Base-by-base conservation (phyloP, 495 filamentous ascomycete species). In the Aspergillus funiculosus region DNA sequence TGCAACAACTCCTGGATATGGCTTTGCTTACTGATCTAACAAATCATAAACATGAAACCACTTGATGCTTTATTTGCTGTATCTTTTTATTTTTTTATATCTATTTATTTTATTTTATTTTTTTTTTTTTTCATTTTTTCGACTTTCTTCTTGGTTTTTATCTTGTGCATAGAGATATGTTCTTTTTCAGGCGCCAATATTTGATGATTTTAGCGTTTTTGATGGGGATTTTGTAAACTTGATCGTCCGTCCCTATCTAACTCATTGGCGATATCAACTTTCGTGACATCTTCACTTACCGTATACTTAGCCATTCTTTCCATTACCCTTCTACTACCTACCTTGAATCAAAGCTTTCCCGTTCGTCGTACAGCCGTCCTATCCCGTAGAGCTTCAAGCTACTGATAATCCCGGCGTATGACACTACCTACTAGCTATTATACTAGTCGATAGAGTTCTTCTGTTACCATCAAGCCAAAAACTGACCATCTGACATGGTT, bases 1-100 rank as follows among this genome's bases (percentile, higher is more conserved):
- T 34, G 62, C 70, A 6, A 71, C 68, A 11, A 64, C 52, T 5
- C 63, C 72, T 17, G 64, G 60, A 17, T 70, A 63, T 46, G 67
- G 67, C 25, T 62, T 67, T 49, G 67, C 65, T 15, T 64, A 66
- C 46, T 71, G 51, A 62, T 5, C 14, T 24, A 20, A 17, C 11
- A 18, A 39, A 28, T 43, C 17, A 22, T 24, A 32, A n/a, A 24
- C 19, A 26, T 42, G 15, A n/a, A 21, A 22, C 35, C 10, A 13
- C 32, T 29, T 31, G 17, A 42, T 25, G 48, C 40, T 39, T 46
- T 48, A 44, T 24, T 38, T 39, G n/a, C n/a, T n/a, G n/a, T 31
- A 39, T 37, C 31, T 44, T 20, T 47, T 37, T 13, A 31, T 28
- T 30, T 34, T 43, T 14, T 29, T 6, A 15, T 21, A 25, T 30